Conservation (phyloP, 345 rosid genomes). For the Pistacia atlantica region DNA sequence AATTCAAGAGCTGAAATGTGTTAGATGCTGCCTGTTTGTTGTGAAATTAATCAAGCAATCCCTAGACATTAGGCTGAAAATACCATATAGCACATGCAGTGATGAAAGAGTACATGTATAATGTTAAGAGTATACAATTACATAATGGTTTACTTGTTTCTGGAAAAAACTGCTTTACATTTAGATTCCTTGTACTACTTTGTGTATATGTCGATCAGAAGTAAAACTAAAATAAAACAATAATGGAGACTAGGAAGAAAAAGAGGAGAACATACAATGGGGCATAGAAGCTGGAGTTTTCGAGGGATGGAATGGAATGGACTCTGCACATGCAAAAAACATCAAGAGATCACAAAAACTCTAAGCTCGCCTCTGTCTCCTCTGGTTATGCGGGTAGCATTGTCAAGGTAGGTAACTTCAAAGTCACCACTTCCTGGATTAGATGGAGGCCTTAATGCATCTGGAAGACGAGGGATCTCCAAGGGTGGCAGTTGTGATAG, state of each 20-base stretch:
- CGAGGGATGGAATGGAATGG: neutral
- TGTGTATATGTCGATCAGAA: neutral
- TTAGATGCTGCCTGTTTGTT: too few species aligned
- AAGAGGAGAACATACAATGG: constrained; percentile 10
- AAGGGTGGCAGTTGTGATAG: constrained; percentile 76
- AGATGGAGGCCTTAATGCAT: constrained; percentile 61
- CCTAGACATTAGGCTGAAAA: too few species aligned
- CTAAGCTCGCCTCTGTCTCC: constrained; percentile 90
- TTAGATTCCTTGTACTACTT: neutral
- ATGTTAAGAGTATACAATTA: neutral
- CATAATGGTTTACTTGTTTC: neutral
- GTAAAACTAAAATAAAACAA: neutral
- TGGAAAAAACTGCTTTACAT: constrained; percentile 3
- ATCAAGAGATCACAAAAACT: constrained; percentile 65
- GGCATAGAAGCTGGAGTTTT: neutral
- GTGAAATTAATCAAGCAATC: too few species aligned
- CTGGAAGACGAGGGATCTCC: constrained; percentile 78
- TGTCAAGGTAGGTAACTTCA: constrained; percentile 77
- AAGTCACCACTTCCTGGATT: constrained; percentile 72
- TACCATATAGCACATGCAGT: neutral
- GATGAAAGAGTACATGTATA: neutral
- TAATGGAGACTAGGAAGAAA: too few species aligned
- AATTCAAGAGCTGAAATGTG: neutral
- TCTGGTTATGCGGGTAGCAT: constrained; percentile 73
- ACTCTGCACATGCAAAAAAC: constrained; percentile 1